Percentiles rank a stretch among this genome's conserved stretches.
Evolutionary conservation across 768 basidiomycete genomes (phyloP).

Genomic region (Lentinus tigrinus): DNA sequence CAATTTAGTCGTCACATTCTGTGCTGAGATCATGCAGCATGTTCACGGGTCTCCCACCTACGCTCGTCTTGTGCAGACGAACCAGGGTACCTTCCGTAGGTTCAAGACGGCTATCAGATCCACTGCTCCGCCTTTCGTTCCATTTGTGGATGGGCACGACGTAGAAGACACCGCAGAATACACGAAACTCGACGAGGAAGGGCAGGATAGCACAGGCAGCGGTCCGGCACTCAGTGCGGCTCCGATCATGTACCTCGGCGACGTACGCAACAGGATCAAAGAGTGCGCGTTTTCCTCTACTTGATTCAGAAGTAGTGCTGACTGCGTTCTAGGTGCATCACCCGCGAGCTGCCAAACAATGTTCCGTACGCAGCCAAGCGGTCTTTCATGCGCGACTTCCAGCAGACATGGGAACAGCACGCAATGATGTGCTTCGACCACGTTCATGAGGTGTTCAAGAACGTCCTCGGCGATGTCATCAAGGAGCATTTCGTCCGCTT

Average conservation of each 20-base stretch:
- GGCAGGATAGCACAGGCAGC: background rate
- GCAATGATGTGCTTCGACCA: conserved; percentile 32
- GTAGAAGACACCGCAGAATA: background rate
- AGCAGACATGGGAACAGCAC: conserved; percentile 36
- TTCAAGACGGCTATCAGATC: conserved; percentile 36
- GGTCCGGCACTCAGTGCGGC: too few species aligned
- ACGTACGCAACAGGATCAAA: background rate
- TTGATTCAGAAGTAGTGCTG: background rate
- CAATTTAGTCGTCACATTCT: conserved; percentile 16
- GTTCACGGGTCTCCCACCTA: conserved; percentile 16
- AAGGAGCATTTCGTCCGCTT: conserved; percentile 41
- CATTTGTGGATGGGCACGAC: conserved; percentile 26
- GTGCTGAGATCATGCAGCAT: conserved; percentile 1
- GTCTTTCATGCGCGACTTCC: conserved; percentile 37
- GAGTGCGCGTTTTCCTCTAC: too few species aligned
- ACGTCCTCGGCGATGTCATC: conserved; percentile 30
- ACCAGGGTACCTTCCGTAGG: conserved; percentile 30
- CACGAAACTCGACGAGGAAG: conserved; percentile 4
- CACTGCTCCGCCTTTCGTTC: conserved; percentile 44
- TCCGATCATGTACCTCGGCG: background rate
- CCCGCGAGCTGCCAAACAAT: conserved; percentile 45
- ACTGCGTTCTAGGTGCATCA: conserved; percentile 31
- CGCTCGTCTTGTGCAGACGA: conserved; percentile 37
- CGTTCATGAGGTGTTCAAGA: too few species aligned
- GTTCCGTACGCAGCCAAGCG: conserved; percentile 42